Base-by-base conservation (phyloP, 2,329 filamentous ascomycete genomes). In the Sporothrix inflata region DNA sequence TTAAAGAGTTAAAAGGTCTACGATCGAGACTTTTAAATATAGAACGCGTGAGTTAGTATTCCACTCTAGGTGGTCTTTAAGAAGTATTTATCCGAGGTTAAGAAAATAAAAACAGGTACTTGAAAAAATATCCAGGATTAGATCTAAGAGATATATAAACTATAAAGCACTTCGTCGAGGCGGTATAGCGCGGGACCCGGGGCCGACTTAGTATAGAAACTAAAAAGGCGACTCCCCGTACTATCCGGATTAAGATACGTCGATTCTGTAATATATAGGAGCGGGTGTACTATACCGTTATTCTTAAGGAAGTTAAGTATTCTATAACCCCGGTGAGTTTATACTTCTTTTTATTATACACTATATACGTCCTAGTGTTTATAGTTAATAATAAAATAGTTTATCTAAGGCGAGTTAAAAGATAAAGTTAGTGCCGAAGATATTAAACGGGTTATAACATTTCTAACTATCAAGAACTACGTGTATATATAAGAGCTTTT, bases 391-490 rank as follows among this genome's bases (percentile, higher is more conserved):
- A 71, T 57, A 71, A 65, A 69, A 40, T 45, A 73, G 70, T 63
- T 69, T 70, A 73, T 73, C 24, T 19, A 73, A 71, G 38, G 70
- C 34, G 49, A 71, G 30, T 19, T 73, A 51, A 71, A 71, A 70
- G 57, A 70, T 19, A 69, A 73, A 66, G 19, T 71, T 49, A 21
- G 49, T 9, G 66, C 42, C 21, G n/a, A 73, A 47, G 40, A 71
- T 16, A 49, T 73, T 47, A 60, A 70, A 12, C 66, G 68, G 51
- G 9, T 38, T 24, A 66, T 68, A 34, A 70, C 49, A 47, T 72
- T 73, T 70, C 27, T 72, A 42, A 73, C 40, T 30, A 71, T 73
- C 34, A 70, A 72, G 38, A 73, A 73, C 60, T 73, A 70, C 30
- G 49, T 72, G 1, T 11, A 70, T 45, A 66, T 73, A 11, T 30